Evolutionary conservation across 331 rosid genomes (phyloP), one percentile per base, ranked within the genome.

Genomic region (Quercus tomentella): DNA sequence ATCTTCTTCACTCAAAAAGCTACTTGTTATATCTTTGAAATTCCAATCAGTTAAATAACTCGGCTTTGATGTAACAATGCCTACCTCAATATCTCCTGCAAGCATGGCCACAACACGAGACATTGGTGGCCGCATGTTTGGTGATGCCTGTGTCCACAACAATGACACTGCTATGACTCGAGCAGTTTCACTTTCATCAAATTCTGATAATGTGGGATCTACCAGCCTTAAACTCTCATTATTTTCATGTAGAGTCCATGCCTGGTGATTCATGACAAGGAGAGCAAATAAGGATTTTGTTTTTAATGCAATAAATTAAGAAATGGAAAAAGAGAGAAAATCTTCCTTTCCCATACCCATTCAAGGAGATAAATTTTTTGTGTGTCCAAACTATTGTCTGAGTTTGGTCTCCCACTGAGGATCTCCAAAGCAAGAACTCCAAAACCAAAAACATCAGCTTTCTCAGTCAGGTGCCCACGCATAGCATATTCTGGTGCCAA

Each of bases 51-150:
- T 77, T 70, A 82, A 35, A 82, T 82, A 82, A 63, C 79, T 82
- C 5, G 85, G 85, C 71, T 77, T 77, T 4, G 79, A 63, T 51
- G 73, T 77, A 4, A 15, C 63, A 15, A 54, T 63, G 54, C 71
- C 75, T 8, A 56, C 21, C 56, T 65, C 85, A 41, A 57, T 41
- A 41, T 77, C 80, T 56, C 85, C 82, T 0, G 56, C 11, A 18
- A 82, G 82, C 79, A 82, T 82, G 37, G 75, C 79, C 71, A 82
- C 79, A 26, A 82, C 79, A 2, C 79, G 81, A 0, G 85, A 82
- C 85, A 82, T 82, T 2, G 79, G 56, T n/a, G 85, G 85, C 22
- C 85, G 73, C 76, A 73, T 43, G 21, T 25, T 16, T 11, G 85
- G 60, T 4, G 85, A 72, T 3, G 79, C 85, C 20, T 82, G 82